Evolutionary conservation across 306 rosid genomes (phyloP).

Genomic region (Chamaecrista fasciculata): DNA sequence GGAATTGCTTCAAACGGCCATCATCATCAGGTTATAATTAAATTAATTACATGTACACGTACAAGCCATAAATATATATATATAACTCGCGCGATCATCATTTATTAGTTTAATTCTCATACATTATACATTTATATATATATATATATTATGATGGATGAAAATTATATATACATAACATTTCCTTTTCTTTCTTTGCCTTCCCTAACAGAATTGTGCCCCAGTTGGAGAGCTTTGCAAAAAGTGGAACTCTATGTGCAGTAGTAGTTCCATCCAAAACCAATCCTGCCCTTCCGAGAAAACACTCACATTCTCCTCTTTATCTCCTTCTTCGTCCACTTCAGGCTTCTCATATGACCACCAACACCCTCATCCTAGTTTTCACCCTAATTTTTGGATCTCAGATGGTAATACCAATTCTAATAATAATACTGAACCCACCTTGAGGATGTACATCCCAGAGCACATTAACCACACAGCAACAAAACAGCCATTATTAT

Average conservation of each 20-base stretch:
- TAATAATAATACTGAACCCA: constrained; percentile 28
- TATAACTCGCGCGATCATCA: too few species aligned
- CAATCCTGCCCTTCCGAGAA: constrained; percentile 52
- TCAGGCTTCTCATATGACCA: constrained; percentile 70
- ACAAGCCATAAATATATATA: too few species aligned
- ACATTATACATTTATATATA: too few species aligned
- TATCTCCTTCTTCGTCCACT: constrained; percentile 63
- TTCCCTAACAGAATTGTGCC: constrained; percentile 53
- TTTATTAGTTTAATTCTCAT: too few species aligned
- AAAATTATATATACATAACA: too few species aligned
- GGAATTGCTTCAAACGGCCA: constrained; percentile 36
- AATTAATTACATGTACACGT: too few species aligned
- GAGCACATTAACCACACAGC: constrained; percentile 35
- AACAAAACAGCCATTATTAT: too few species aligned
- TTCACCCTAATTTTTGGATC: constrained; percentile 47
- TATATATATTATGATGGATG: too few species aligned
- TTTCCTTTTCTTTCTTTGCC: constrained; percentile 31
- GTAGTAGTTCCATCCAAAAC: constrained; percentile 33
- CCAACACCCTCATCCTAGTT: constrained; percentile 39
- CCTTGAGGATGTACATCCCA: constrained; percentile 53
- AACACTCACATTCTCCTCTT: constrained; percentile 57
- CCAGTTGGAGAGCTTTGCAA: constrained; percentile 66
- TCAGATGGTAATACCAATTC: constrained; percentile 8
- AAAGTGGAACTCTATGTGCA: constrained; percentile 74
- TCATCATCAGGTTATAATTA: constrained; percentile 63